Percentiles rank a stretch among this genome's conserved stretches.
Evolutionary conservation across 2,329 filamentous ascomycete genomes (phyloP).

Genomic region (Claviceps lovelessii): DNA sequence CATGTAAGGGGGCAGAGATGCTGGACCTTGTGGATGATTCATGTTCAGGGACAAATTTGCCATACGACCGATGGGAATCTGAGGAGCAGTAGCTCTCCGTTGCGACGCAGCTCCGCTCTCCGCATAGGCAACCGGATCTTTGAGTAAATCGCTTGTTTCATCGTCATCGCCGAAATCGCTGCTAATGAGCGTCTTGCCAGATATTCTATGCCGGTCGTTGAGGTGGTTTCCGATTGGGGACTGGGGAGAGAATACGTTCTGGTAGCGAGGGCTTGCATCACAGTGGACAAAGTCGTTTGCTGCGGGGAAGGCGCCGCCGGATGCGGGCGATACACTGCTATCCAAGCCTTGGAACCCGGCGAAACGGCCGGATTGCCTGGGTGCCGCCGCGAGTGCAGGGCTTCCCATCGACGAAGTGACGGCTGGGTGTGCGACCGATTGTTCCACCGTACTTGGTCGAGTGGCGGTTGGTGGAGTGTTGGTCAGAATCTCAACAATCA

Average conservation of each 20-base stretch:
- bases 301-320: conserved; percentile 35
- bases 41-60: conserved; percentile 58
- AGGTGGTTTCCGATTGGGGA: conserved; percentile 59
- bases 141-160: conserved; percentile 57
- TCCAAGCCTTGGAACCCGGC: conserved; percentile 49
- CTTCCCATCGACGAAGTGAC: conserved; percentile 26
- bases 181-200: conserved; percentile 59
- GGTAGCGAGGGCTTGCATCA: conserved; percentile 39
- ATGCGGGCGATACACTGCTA: conserved; percentile 42
- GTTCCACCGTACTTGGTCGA: conserved; percentile 14
- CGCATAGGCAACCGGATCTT: conserved; percentile 58
- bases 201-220: conserved; percentile 43
- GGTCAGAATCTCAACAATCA: conserved; percentile 44
- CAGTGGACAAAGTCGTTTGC: conserved; percentile 46
- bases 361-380: conserved; percentile 44
- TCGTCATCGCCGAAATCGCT: conserved; percentile 51
- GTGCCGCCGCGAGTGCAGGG: conserved; percentile 26
- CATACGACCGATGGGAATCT: conserved; percentile 56
- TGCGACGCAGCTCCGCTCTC: conserved; percentile 36
- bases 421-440: conserved; percentile 10
- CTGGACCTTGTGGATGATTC: conserved; percentile 31
- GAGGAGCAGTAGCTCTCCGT: conserved; percentile 57
- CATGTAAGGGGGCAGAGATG: conserved; percentile 37
- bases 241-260: conserved; percentile 56
- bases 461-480: conserved; percentile 21